Conservation (phyloP, 2,329 filamentous ascomycete genomes). For the Fusarium euwallaceae region DNA sequence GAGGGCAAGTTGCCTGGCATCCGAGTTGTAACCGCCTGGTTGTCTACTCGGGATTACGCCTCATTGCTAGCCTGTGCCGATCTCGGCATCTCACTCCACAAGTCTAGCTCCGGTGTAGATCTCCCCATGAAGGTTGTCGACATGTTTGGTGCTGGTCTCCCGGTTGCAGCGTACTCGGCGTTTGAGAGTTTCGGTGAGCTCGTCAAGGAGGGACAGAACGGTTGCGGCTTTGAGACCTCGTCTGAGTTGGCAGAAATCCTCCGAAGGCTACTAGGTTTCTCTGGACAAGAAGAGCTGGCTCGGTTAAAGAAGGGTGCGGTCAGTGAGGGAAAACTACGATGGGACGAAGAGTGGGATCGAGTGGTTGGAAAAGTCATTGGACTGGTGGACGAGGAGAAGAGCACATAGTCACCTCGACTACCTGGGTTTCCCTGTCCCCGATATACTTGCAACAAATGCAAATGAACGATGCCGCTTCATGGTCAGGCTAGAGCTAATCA, state of each 20-base stretch:
- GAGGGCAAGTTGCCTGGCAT: slow-evolving; percentile 76
- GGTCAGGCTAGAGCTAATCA: slow-evolving; percentile 17
- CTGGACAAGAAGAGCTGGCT: slow-evolving; percentile 66
- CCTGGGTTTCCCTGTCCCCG: background rate
- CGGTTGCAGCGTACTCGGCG: slow-evolving; percentile 86
- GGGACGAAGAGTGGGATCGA: slow-evolving; percentile 94
- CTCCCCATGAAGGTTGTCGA: slow-evolving; percentile 99
- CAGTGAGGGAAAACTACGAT: slow-evolving; percentile 80
- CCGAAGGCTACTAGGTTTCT: slow-evolving; percentile 70
- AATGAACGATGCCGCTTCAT: background rate
- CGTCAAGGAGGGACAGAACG: slow-evolving; percentile 89
- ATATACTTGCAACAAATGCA: background rate
- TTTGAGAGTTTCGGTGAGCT: slow-evolving; percentile 93
- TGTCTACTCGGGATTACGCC: slow-evolving; percentile 88
- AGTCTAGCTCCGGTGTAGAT: slow-evolving; percentile 93
- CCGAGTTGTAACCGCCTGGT: slow-evolving; percentile 84
- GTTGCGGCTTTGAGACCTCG: slow-evolving; percentile 83
- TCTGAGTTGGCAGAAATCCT: slow-evolving; percentile 75
- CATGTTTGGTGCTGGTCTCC: slow-evolving; percentile 96
- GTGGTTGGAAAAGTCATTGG: slow-evolving; percentile 81
- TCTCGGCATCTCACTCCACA: slow-evolving; percentile 91
- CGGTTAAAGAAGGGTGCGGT: slow-evolving; percentile 77
- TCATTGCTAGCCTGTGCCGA: slow-evolving; percentile 86
- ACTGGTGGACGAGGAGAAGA: slow-evolving; percentile 46
- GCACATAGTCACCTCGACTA: slow-evolving; percentile 19